Percentiles rank a stretch among this genome's conserved stretches.
Evolutionary conservation across 148 eudicot genomes (phyloP).

Genomic region (Selenicereus undatus): DNA sequence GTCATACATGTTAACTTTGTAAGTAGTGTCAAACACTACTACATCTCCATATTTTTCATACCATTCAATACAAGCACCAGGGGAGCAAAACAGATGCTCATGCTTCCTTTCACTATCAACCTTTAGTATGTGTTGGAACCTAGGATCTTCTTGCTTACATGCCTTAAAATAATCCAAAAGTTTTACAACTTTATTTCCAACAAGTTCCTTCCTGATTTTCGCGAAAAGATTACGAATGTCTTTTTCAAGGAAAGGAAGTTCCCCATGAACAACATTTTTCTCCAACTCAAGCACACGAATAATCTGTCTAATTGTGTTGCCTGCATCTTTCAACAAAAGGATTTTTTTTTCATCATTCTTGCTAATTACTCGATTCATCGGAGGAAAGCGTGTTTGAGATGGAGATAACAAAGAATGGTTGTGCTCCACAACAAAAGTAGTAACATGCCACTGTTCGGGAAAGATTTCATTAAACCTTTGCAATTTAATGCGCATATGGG

Average conservation of each 20-base stretch:
- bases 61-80: background rate
- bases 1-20: no score
- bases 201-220: no score
- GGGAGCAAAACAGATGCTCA: no score
- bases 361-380: background rate
- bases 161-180: no score
- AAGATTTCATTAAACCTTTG: conserved; percentile 5
- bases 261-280: no score
- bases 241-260: conserved; percentile 7
- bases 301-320: no score
- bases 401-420: background rate
- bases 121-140: no score
- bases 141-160: no score
- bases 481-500: conserved; percentile 1
- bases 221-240: background rate
- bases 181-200: no score
- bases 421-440: background rate
- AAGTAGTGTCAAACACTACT: background rate
- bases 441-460: conserved; percentile 5
- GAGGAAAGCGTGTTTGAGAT: background rate
- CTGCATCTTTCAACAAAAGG: no score
- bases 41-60: background rate
- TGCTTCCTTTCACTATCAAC: no score
- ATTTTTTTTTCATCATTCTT: no score
- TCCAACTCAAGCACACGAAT: background rate